phyloP scores from a whole-genome alignment of 2,329 filamentous ascomycete genomes.

The Colletotrichum endophyticum region DNA sequence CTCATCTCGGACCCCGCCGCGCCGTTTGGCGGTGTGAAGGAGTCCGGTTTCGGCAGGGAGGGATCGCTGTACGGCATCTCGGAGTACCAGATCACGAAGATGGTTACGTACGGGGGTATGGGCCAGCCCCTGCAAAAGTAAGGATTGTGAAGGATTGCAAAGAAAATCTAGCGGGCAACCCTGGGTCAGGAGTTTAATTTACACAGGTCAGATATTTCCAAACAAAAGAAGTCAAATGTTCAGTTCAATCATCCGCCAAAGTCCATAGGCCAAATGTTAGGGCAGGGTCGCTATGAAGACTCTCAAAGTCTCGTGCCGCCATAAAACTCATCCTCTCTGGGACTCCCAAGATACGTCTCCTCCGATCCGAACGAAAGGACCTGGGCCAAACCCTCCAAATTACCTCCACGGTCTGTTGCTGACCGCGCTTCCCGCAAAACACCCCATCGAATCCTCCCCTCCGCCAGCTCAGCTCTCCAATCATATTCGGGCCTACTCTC shows the following conservation, averaged over 20 bases:
- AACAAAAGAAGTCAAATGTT: not conserved
- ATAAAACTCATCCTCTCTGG: not conserved
- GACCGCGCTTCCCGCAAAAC: not conserved
- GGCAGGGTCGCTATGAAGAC: not conserved
- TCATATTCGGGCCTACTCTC: not conserved
- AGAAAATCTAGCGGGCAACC: not conserved
- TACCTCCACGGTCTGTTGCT: not conserved
- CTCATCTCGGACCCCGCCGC: constrained; percentile 62
- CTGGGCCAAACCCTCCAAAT: not conserved
- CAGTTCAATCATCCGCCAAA: not conserved
- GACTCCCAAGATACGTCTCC: not conserved
- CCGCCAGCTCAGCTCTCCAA: not conserved
- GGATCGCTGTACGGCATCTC: constrained; percentile 78
- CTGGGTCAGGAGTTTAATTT: not conserved
- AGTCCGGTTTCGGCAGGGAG: constrained; percentile 82
- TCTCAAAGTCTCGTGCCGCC: not conserved
- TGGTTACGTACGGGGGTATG: constrained; percentile 31
- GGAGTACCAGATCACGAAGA: constrained; percentile 80
- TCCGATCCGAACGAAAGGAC: not conserved
- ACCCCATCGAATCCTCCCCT: not conserved
- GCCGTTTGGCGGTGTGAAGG: constrained; percentile 81
- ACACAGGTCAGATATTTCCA: not conserved
- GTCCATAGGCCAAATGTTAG: not conserved
- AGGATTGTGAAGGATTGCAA: not conserved
- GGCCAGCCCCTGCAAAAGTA: constrained; percentile 21